phyloP scores from a whole-genome alignment of 129 eudicot genomes.

The Scalesia atractyloides region DNA sequence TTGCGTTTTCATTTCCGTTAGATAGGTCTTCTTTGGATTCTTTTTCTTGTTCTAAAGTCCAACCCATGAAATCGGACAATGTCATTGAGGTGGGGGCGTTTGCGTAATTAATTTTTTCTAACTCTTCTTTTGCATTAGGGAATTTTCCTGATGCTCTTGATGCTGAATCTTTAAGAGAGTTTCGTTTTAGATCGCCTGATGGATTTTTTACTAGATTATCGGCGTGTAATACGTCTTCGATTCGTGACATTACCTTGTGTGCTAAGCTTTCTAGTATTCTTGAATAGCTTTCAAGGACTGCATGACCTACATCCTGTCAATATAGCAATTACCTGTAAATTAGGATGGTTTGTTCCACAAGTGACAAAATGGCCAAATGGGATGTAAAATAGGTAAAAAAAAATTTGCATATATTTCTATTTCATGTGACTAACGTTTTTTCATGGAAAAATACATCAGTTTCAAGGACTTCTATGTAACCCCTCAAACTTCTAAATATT shows the following conservation, averaged over 20 bases:
- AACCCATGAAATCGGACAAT: constrained; percentile 85
- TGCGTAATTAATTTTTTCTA: constrained; percentile 48
- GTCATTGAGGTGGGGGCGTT: constrained; percentile 80
- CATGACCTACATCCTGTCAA: constrained; percentile 84
- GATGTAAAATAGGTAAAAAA: too few species aligned
- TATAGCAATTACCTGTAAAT: background rate
- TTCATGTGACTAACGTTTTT: too few species aligned
- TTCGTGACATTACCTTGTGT: constrained; percentile 75
- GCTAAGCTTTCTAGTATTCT: constrained; percentile 91
- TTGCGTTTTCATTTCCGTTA: constrained; percentile 33
- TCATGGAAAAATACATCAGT: too few species aligned
- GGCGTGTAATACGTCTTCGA: constrained; percentile 81
- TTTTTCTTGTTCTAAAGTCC: constrained; percentile 56
- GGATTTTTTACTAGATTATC: constrained; percentile 57
- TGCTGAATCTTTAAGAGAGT: constrained; percentile 39
- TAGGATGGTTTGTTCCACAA: background rate
- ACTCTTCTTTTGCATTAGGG: constrained; percentile 58
- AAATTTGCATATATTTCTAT: too few species aligned
- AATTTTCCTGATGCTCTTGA: constrained; percentile 34
- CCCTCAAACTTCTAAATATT: too few species aligned
- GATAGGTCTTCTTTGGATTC: constrained; percentile 39
- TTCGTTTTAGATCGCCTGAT: constrained; percentile 41
- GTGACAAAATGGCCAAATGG: background rate
- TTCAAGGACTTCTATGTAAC: too few species aligned
- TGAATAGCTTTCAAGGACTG: constrained; percentile 90